These are phyloP conservation scores for Solanum pinnatisectum DNA, from an alignment of 257 asterid species.

Conservation along the genomic window DNA sequence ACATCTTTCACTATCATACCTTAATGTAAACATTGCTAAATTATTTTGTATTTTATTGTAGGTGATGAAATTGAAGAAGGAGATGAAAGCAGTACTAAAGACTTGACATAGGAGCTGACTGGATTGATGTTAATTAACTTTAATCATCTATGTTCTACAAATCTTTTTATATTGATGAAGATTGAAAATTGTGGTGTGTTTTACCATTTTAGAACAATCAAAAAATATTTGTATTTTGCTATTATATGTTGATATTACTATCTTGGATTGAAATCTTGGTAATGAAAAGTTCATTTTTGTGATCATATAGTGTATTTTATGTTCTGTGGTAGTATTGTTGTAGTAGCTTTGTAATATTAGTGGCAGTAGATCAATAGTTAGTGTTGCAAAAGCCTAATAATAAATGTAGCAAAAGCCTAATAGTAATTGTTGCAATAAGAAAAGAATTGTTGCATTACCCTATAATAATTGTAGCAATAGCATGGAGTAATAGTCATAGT, in stretches of 20 bases:
- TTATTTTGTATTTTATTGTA: no score
- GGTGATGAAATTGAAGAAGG: no score
- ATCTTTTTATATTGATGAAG: no score
- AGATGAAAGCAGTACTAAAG: no score
- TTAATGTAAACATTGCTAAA: no score
- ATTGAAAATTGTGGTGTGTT: not conserved
- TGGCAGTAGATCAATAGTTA: not conserved
- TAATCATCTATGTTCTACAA: no score
- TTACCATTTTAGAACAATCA: not conserved
- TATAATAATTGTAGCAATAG: not conserved
- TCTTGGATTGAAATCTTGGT: not conserved
- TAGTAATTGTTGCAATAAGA: not conserved
- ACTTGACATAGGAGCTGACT: no score
- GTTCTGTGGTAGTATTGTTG: not conserved
- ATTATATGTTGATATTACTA: not conserved
- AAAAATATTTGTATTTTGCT: not conserved
- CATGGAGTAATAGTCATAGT: not conserved
- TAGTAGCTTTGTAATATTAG: not conserved
- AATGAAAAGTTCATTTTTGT: not conserved
- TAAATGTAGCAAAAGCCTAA: not conserved
- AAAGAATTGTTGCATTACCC: not conserved
- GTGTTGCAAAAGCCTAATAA: no score
- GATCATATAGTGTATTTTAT: not conserved
- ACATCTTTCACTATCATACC: no score
- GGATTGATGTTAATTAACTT: no score